Conservation (phyloP, 805 yeast genomes). For the Helenozyma rhizophorensis region DNA sequence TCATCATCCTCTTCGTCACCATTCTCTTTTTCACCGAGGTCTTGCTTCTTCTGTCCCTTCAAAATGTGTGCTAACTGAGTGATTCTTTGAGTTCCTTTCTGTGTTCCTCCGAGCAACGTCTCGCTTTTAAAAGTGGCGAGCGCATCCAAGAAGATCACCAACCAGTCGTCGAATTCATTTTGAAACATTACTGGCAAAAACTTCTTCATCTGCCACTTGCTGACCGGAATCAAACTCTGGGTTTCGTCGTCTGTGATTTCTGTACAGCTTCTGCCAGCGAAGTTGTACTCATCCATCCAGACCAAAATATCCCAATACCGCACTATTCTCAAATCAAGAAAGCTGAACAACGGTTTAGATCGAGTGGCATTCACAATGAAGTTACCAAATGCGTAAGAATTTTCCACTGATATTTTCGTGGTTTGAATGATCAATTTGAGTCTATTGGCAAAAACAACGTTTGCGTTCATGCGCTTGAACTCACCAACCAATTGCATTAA, state of each 20-base stretch:
- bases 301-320: slow-evolving; percentile 89
- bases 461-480: slow-evolving; percentile 73
- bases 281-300: slow-evolving; percentile 93
- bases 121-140: slow-evolving; percentile 53
- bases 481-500: slow-evolving; percentile 76
- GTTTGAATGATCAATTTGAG: slow-evolving; percentile 73
- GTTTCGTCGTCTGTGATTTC: slow-evolving; percentile 41
- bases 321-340: slow-evolving; percentile 66
- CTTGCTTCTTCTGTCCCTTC: slow-evolving; percentile 37
- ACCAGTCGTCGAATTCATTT: slow-evolving; percentile 86
- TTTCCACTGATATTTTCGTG: slow-evolving; percentile 71
- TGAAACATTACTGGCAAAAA: slow-evolving; percentile 73
- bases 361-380: slow-evolving; percentile 75
- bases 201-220: slow-evolving; percentile 74
- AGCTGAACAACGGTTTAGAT: slow-evolving; percentile 76
- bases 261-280: slow-evolving; percentile 63
- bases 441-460: slow-evolving; percentile 74
- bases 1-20: slow-evolving; percentile 20
- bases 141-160: slow-evolving; percentile 67
- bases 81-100: slow-evolving; percentile 50
- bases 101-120: slow-evolving; percentile 32
- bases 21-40: slow-evolving; percentile 29
- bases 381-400: slow-evolving; percentile 87
- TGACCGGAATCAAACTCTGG: slow-evolving; percentile 46
- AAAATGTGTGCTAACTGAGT: slow-evolving; percentile 63